phyloP scores from a whole-genome alignment of 148 eudicot species.

The Chenopodium suecicum region DNA sequence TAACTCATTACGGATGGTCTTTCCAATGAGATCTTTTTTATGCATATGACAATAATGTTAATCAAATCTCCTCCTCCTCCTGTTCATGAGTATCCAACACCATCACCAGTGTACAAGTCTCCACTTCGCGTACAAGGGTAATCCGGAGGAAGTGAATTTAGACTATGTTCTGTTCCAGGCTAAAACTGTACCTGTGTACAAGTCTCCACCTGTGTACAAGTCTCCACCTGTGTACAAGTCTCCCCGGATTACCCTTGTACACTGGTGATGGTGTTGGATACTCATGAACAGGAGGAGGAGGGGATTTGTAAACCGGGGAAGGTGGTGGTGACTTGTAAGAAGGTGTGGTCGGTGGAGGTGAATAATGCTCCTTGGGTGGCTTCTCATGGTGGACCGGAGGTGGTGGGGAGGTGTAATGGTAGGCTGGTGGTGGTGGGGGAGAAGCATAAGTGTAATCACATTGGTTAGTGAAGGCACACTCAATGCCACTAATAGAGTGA shows the following conservation, averaged over 20 bases:
- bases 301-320: constrained; percentile 14
- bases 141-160: no score
- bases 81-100: no score
- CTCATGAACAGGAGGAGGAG: constrained; percentile 23
- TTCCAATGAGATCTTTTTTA: no score
- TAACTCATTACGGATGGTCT: no score
- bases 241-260: not conserved
- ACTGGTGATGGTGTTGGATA: constrained; percentile 28
- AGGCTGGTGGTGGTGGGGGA: constrained; percentile 34
- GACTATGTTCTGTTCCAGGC: no score
- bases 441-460: constrained; percentile 40
- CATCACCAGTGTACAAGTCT: no score
- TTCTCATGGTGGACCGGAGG: constrained; percentile 11
- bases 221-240: no score
- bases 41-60: no score
- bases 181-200: no score
- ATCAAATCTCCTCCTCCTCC: no score
- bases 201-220: no score
- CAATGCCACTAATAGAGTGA: constrained; percentile 40
- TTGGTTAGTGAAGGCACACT: constrained; percentile 27
- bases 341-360: constrained; percentile 33
- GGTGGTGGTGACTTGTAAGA: constrained; percentile 19
- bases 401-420: constrained; percentile 24
- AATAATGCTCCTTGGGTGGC: not conserved
- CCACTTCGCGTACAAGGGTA: no score